A percentile compares a stretch with the other conserved stretches of the same genome.
These are phyloP conservation scores for Pseudogymnoascus destructans DNA, from an alignment of 2,329 filamentous ascomycete species.

Conservation along the genomic window DNA sequence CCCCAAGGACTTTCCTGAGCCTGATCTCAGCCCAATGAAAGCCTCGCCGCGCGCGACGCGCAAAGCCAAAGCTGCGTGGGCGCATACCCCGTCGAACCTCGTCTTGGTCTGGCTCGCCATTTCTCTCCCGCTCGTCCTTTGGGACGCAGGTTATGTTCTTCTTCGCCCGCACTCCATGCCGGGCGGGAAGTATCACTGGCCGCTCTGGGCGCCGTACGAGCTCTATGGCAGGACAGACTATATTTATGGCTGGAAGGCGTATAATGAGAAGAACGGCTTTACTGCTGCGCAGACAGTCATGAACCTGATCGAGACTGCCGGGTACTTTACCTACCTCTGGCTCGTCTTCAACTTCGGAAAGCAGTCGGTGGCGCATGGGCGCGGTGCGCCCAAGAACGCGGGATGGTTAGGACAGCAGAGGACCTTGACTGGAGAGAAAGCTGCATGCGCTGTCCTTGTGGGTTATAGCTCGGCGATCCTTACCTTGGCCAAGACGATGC, in stretches of 20 bases:
- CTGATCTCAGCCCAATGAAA: constrained; percentile 19
- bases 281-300: constrained; percentile 47
- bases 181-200: constrained; percentile 46
- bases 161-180: constrained; percentile 56
- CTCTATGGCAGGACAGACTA: constrained; percentile 53
- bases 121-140: constrained; percentile 52
- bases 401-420: constrained; percentile 36
- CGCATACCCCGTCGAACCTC: constrained; percentile 46
- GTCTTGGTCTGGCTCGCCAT: constrained; percentile 47
- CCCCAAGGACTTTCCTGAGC: constrained; percentile 35
- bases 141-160: constrained; percentile 53
- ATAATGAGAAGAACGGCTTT: constrained; percentile 47
- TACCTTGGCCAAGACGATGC: constrained; percentile 53
- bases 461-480: constrained; percentile 46
- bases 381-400: constrained; percentile 25
- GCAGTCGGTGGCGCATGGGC: constrained; percentile 21
- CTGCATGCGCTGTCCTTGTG: constrained; percentile 42
- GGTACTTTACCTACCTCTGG: constrained; percentile 47
- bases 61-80: constrained; percentile 31
- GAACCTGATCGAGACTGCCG: constrained; percentile 45
- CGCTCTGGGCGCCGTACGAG: constrained; percentile 52
- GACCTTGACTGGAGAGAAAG: constrained; percentile 37
- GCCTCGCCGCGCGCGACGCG: constrained; percentile 11
- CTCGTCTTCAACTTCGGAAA: constrained; percentile 34
- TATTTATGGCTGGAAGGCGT: constrained; percentile 53